Evolutionary conservation across 192 early-diverging fungal species (phyloP).

Genomic region (Gaertneriomyces semiglobifer): DNA sequence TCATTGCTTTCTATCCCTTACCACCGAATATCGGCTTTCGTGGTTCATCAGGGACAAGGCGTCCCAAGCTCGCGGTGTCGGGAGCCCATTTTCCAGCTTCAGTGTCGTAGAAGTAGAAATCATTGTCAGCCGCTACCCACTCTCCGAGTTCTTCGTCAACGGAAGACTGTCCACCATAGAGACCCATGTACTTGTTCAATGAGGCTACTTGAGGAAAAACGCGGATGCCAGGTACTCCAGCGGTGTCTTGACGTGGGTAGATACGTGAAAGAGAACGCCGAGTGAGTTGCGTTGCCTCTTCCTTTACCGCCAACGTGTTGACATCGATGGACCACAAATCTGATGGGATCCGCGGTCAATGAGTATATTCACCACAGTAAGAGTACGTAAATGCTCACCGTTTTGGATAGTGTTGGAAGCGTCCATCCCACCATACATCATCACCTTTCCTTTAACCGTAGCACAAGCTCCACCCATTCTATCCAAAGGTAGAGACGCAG

Average conservation of each 20-base stretch:
- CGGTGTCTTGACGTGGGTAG: background rate
- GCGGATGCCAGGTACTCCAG: conserved; percentile 1
- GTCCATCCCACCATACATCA: conserved; percentile 23
- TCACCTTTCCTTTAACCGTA: background rate
- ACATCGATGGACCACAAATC: conserved; percentile 14
- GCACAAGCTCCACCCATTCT: conserved; percentile 17
- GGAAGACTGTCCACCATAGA: conserved; percentile 13
- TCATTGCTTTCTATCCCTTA: too few species aligned
- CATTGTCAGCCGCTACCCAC: conserved; percentile 5
- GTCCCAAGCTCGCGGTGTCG: background rate
- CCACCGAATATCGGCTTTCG: too few species aligned
- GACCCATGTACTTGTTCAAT: conserved; percentile 4
- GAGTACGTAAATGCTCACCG: background rate
- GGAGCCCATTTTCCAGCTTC: conserved; percentile 2
- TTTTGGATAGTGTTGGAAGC: background rate
- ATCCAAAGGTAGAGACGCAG: background rate
- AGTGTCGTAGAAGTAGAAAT: conserved; percentile 3
- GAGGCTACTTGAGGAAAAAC: conserved; percentile 14
- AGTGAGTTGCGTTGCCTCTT: background rate
- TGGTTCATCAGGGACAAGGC: too few species aligned
- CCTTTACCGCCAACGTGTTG: conserved; percentile 3
- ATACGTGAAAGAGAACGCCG: background rate
- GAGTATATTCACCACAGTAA: background rate
- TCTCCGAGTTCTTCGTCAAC: conserved; percentile 4
- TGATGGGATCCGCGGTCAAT: background rate